Base-by-base conservation (phyloP, 768 basidiomycete species). In the Piloderma croceum region DNA sequence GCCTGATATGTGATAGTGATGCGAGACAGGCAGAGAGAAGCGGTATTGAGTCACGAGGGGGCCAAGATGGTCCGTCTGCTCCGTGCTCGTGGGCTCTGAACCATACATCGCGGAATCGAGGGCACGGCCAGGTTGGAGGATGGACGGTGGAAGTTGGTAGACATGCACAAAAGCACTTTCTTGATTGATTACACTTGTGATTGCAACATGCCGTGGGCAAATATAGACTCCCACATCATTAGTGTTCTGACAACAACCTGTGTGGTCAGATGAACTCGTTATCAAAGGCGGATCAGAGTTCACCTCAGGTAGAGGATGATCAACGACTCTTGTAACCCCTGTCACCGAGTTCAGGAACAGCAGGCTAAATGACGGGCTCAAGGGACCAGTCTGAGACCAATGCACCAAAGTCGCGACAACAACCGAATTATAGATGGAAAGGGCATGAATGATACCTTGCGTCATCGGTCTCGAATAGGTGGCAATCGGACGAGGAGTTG, bases 181-280 rank as follows among this genome's bases (percentile, higher is more conserved):
- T 36, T 50, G 40, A 9, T 56, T 43, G 41, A 56, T 49, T 3
- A 59, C 39, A 15, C 64, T 65, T 3, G 63, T 46, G 19, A 69
- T 43, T 22, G 63, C 48, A 12, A 70, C 46, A 27, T 54, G 58
- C 9, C 47, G 3, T 50, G 46, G 36, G n/a, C n/a, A n/a, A n/a
- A n/a, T n/a, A n/a, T n/a, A n/a, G n/a, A n/a, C n/a, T n/a, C n/a
- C n/a, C n/a, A n/a, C n/a, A n/a, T 5, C n/a, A n/a, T n/a, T n/a
- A n/a, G n/a, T n/a, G n/a, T n/a, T n/a, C n/a, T n/a, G n/a, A n/a
- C n/a, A n/a, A n/a, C n/a, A n/a, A n/a, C n/a, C n/a, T n/a, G n/a
- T n/a, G n/a, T n/a, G n/a, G n/a, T n/a, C n/a, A n/a, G n/a, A n/a
- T n/a, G n/a, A n/a, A n/a, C n/a, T n/a, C n/a, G n/a, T n/a, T n/a